These are phyloP conservation scores for Biancaea sappan DNA, from an alignment of 306 rosid genomes.

Conservation along the genomic window DNA sequence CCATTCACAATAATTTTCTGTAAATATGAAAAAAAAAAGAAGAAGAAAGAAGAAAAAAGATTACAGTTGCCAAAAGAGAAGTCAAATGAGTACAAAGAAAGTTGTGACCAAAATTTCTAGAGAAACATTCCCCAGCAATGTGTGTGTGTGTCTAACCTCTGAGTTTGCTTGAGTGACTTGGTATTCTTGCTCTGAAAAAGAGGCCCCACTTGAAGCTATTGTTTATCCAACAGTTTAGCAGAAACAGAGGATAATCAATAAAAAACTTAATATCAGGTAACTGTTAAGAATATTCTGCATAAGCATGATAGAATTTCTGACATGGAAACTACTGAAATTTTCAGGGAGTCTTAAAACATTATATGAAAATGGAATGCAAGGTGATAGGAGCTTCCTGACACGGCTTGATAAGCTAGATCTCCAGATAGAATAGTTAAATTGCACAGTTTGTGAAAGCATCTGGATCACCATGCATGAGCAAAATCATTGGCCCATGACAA, in stretches of 20 bases:
- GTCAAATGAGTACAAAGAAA: slow-evolving; percentile 25
- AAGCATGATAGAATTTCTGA: slow-evolving; percentile 22
- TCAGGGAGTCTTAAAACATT: not conserved
- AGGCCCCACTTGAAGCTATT: slow-evolving; percentile 41
- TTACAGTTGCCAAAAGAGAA: slow-evolving; percentile 14
- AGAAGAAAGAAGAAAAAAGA: not conserved
- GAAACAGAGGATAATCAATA: slow-evolving; percentile 31
- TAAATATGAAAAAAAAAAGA: slow-evolving; percentile 26
- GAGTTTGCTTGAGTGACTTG: slow-evolving; percentile 53
- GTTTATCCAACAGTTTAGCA: slow-evolving; percentile 42
- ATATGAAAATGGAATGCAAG: slow-evolving; percentile 7
- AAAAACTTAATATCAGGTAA: slow-evolving; percentile 17
- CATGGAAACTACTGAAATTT: slow-evolving; percentile 21
- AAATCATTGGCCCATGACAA: slow-evolving; percentile 4
- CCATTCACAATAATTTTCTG: slow-evolving; percentile 78
- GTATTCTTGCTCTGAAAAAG: slow-evolving; percentile 60
- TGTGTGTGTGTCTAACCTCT: slow-evolving; percentile 57
- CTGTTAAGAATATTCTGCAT: not conserved
- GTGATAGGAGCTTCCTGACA: slow-evolving; percentile 6
- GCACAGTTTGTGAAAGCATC: slow-evolving; percentile 21
- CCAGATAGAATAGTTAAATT: slow-evolving; percentile 21
- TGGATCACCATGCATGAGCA: slow-evolving; percentile 20
- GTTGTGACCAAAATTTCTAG: slow-evolving; percentile 11
- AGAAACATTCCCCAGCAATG: slow-evolving; percentile 14
- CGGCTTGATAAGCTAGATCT: slow-evolving; percentile 26